Percentiles rank a stretch among this genome's conserved stretches.
Evolutionary conservation across 352 stramenopile species (phyloP).

Genomic region (Chrysophaeum taylorii): DNA sequence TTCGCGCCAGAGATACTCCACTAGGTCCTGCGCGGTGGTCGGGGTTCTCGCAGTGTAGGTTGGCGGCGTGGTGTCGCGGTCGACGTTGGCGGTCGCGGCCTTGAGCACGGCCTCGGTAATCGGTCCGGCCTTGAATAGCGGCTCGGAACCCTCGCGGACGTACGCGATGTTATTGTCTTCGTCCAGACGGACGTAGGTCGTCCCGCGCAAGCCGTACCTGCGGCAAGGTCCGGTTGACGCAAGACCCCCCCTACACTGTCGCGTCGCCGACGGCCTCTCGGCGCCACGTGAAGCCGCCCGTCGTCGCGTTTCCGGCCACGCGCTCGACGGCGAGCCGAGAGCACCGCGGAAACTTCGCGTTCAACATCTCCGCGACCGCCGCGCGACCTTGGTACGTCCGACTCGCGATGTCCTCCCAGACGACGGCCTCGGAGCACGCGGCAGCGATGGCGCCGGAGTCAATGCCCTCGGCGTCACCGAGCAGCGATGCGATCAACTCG

Average conservation of each 20-base stretch:
- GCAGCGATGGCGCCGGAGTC: not conserved
- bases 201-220: constrained; percentile 1
- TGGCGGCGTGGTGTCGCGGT: not conserved
- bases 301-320: not conserved
- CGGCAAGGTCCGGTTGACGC: too few species aligned
- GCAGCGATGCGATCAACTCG: not conserved
- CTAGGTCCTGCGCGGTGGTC: not conserved
- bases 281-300: not conserved
- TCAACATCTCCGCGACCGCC: not conserved
- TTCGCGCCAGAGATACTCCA: constrained; percentile 3
- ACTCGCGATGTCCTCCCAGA: not conserved
- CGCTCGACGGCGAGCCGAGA: not conserved
- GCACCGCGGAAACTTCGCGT: not conserved
- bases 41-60: not conserved
- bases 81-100: not conserved
- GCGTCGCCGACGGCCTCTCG: not conserved
- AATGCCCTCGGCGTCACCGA: not conserved
- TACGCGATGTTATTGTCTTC: not conserved
- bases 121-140: not conserved
- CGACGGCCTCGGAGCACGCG: not conserved
- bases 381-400: not conserved
- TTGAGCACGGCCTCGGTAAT: not conserved
- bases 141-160: constrained; percentile 1
- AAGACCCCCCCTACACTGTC: too few species aligned
- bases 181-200: not conserved